Base-by-base conservation (phyloP, 1,284 basidiomycete genomes). In the Schizophyllum commune region DNA sequence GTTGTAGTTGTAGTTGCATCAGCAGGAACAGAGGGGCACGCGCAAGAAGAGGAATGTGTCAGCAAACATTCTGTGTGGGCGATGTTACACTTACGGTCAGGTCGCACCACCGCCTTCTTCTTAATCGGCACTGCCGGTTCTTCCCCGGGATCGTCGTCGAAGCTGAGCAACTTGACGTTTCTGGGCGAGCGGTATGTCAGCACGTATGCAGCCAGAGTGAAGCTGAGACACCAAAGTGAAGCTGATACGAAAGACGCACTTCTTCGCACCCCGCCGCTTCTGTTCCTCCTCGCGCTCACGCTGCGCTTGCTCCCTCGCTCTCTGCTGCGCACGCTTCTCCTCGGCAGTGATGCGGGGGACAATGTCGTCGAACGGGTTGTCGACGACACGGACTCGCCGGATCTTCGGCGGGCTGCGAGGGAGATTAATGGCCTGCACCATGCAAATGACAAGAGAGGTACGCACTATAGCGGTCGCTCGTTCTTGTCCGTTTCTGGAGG, bases 321-420 rank as follows among this genome's bases (percentile, higher is more conserved):
- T 80, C 64, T 89, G 87, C 71, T 97, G 95, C 0, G 82, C 87
- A 53, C 86, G 83, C 64, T 91, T 89, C 75, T 98, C 95, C 1
- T 88, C 91, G 0, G 92, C 93, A 0, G 96, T 99, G 65, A 98
- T 97, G n/a, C 96, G 88, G 1, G 96, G 96, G 32, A 95, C 83
- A 65, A 98, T 96, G 70, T 98, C 95, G 57, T 88, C 84, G 70
- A 97, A 98, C 0, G 96, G 96, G 70, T 98, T 96, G 61, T 97
- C 93, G 15, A 95, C 70, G 60, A 98, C 92, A 17, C 87, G 83
- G 51, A 96, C 80, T 1, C 82, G 83, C 65, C 87, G 88, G 70
- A 99, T 92, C 70, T 92, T 95, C 0, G 95, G 94, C 0, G 96
- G 94, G 65, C 92, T 94, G 63, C 1, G 55, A 55, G 33, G 6